Base-by-base conservation (phyloP, 805 yeast genomes). In the Kodamaea jinghongensis region DNA sequence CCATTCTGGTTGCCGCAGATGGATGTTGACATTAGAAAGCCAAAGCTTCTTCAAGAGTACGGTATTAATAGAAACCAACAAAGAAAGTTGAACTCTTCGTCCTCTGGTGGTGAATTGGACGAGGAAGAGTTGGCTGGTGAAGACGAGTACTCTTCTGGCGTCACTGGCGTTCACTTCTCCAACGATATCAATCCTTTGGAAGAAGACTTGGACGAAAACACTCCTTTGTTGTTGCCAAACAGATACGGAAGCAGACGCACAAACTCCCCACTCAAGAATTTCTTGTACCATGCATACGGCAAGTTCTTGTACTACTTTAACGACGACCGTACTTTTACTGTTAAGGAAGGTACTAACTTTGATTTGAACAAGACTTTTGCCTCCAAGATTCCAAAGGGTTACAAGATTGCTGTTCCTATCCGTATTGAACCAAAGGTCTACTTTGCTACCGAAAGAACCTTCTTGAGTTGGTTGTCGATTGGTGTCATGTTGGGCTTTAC, bases 1-100 rank as follows among this genome's bases (percentile, higher is more conserved):
- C 99, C 99, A 39, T 93, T 87, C 67, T 93, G 99, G 99, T 73
- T 81, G 46, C 96, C 98, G 8, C 99, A 93, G 66, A 93, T 93
- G 99, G 86, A 79, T 49, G 83, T 83, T 34, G 99, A 93, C 59
- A 93, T 93, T 51, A 80, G 95, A 58, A 93, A 93, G 61, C 97
- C 97, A 17, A 79, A 78, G 52, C 58, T 62, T 17, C 70, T 73
- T 49, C 79, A 73, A 44, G 71, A 70, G 46, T 78, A 75, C 49
- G 88, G 88, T 49, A 83, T 85, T 51, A 75, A 78, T 44, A 73
- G 84, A 48, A 69, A 72, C 31, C 53, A 54, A 43, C 40, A 57
- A 43, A 28, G 53, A 42, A 39, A 58, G 48, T 34, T 41, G 36
- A 33, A 36, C 47, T 53, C 59, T 45, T 55, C 67, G 44, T 51